Conservation (phyloP, 2,329 filamentous ascomycete genomes). For the Aspergillus floridensis region DNA sequence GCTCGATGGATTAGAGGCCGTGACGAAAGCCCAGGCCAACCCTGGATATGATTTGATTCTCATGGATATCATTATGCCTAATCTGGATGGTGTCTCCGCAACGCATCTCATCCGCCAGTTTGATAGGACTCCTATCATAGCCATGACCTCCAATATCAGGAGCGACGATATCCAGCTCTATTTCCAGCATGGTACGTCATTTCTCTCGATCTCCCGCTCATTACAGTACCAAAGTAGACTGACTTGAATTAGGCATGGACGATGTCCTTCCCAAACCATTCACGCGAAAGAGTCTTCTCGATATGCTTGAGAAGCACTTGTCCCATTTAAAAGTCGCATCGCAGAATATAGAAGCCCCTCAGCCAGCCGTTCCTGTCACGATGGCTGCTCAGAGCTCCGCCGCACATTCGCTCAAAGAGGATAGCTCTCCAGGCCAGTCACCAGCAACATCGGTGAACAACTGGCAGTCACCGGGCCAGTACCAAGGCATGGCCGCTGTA, state of each 20-base stretch:
- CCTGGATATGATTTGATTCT: constrained; percentile 69
- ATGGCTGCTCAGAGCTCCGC: constrained; percentile 51
- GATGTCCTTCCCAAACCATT: constrained; percentile 97
- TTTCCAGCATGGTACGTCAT: constrained; percentile 80
- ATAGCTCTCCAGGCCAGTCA: constrained; percentile 62
- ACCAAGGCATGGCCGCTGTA: constrained; percentile 58
- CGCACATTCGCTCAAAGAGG: constrained; percentile 59
- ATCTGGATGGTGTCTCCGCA: constrained; percentile 89
- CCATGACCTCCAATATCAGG: constrained; percentile 98
- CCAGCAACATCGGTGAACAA: constrained; percentile 58
- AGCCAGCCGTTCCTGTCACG: constrained; percentile 39
- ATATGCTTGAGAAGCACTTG: constrained; percentile 84
- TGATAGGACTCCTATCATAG: constrained; percentile 81
- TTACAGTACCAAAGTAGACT: constrained; percentile 6
- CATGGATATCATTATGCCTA: constrained; percentile 97
- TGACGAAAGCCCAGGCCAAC: constrained; percentile 73
- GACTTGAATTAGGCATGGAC: constrained; percentile 73
- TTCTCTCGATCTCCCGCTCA: background rate
- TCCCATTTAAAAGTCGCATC: constrained; percentile 72
- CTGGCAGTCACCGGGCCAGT: constrained; percentile 62
- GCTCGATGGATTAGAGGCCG: constrained; percentile 85
- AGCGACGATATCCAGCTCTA: constrained; percentile 97
- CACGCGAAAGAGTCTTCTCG: constrained; percentile 79
- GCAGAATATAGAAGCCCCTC: constrained; percentile 55
- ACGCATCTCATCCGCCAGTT: constrained; percentile 91